Evolutionary conservation across 2,329 filamentous ascomycete species (phyloP), one percentile per base, ranked within the genome.

Genomic region (Trichoderma sp.): DNA sequence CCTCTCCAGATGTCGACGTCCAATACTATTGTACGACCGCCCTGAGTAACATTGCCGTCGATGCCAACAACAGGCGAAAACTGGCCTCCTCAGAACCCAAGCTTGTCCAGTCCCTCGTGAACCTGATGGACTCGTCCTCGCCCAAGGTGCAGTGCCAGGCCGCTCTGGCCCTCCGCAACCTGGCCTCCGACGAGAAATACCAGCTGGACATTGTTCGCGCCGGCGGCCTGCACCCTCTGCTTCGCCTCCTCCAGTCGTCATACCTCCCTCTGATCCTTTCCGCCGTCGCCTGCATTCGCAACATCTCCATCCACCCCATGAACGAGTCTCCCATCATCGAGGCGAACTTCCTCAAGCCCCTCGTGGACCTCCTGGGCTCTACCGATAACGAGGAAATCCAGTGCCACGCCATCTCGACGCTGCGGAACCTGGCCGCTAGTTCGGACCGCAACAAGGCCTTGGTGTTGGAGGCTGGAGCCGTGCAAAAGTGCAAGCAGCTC

Each of bases 21-120:
- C 95, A 99, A 80, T 99, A 99, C 79, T 99, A 99, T 80, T 99
- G 95, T 81, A 99, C 95, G 19, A 99, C 95, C 5, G 95, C 95
- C 14, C 86, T 99, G 66, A 98, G 94, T 83, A 99, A 99, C 77
- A 99, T 99, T 71, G 95, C 95, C 7, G 95, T 99, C 62, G 95
- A 99, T 75, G 85, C 90, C 52, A 90, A 88, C 73, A 98, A 98
- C 79, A 86, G 95, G 70, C 92, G 93, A 74, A 93, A 94, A 76
- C 85, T 99, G 62, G 92, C 94, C 34, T 90, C 96, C 74, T 93
- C 91, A 9, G 95, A 99, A 76, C 88, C 91, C 24, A 92, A 93
- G 70, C 85, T 99, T 28, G 93, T 99, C 26, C 92, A 97, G 75
- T 97, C 92, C 9, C 82, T 99, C 56, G 95, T 99, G 61, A 92